Evolutionary conservation across 2,329 filamentous ascomycete genomes (phyloP), one percentile per base, ranked within the genome.

Genomic region (Chaetomiaceae sp.): DNA sequence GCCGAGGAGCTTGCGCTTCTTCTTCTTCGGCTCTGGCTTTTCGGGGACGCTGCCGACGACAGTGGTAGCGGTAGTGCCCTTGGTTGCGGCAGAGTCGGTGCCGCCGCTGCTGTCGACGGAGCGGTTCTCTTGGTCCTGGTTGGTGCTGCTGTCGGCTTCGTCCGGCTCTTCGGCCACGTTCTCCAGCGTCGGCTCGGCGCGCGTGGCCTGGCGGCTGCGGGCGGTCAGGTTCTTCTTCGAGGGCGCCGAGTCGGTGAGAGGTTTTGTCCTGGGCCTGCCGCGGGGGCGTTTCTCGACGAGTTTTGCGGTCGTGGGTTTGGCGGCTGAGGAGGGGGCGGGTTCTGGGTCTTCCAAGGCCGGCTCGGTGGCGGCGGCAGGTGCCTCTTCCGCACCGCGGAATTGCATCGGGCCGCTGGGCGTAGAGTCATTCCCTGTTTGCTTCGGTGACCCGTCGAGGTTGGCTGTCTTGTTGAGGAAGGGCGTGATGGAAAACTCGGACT

Each of bases 401-500:
- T 61, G 55, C 23, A 56, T 39, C 1, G 59, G 46, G 5, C 55
- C 34, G 14, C 44, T 56, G 5, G 55, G 57, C 6, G 60, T 62
- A 22, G 38, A 22, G 20, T 59, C 58, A 4, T 63, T 56, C 14
- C 50, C 59, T 11, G 54, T 39, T 1, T 44, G 33, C 43, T 63
- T 63, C 37, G 53, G 56, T 3, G 68, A 67, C 1, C 70, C 69
- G 19, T 76, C 74, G 11, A 85, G 72, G 59, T 76, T 85, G 56
- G 78, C 66, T 5, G 69, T 75, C 69, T 79, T 83, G 69, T 91
- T 95, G 57, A 97, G 76, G 74, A 95, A 96, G 0, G 92, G 92
- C 0, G 92, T 97, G 59, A 96, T 90, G 4, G 91, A 96, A 69
- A 97, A 96, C 3, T 81, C 85, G 0, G 91, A 96, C 69, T 96